Base-by-base conservation (phyloP, 2,329 filamentous ascomycete species). In the Elsinoe arachidis region DNA sequence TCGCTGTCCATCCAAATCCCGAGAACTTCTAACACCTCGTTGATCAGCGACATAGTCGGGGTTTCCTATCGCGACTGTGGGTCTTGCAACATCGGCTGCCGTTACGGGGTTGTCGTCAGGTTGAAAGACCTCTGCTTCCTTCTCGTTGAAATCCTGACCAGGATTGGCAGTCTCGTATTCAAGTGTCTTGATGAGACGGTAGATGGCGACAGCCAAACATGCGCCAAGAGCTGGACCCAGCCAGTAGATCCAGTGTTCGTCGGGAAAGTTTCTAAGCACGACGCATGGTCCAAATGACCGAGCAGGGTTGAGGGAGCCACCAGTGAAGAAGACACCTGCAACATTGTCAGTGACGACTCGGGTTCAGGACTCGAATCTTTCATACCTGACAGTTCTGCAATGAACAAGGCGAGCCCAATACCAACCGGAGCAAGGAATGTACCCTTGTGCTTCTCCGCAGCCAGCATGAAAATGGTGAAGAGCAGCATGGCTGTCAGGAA, bases 231-330 rank as follows among this genome's bases (percentile, higher is more conserved):
- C 60, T 4, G 76, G 76, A 0, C 76, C 76, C 46, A 78, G 58
- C 76, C 76, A 79, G 65, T 79, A 79, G 58, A 79, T 75, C 75
- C 76, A 78, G 63, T 78, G 76, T 59, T 76, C 72, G 43, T 66
- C 62, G 4, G 73, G 68, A 62, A 78, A 78, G 7, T 56, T 66
- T 39, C 64, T 62, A 2, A 73, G 67, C 30, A 74, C 67, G n/a
- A 78, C 74, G 59, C 72, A 72, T 17, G 76, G 76, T 19, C 74
- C 76, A 62, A 78, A 75, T 1, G 74, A 76, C 38, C 76, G 74
- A 23, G 76, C 75, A 37, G 76, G 76, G 58, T 78, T 78, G 34
- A 78, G 67, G 2, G 73, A 75, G 33, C 73, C 74, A 47, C 74
- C 74, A 5, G 75, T 77, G 60, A 73, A 78, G 61, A 67, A 75